A percentile compares a stretch with the other conserved stretches of the same genome.
Conservation (phyloP, 345 rosid species). For the Clausena lansium region DNA sequence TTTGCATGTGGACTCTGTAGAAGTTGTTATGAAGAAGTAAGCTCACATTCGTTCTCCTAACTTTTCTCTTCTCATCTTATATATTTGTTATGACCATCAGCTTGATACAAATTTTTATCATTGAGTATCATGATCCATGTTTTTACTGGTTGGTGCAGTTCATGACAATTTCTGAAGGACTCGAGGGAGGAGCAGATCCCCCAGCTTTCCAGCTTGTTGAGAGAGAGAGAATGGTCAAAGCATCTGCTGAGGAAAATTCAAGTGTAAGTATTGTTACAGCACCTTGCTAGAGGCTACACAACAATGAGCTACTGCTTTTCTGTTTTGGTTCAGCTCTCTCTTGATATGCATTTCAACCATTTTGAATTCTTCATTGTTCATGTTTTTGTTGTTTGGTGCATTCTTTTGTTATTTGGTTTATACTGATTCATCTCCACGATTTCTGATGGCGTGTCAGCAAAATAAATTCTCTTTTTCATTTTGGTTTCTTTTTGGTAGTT, state of each 20-base stretch:
- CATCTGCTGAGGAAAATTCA: constrained; percentile 37
- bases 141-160: constrained; percentile 42
- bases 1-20: constrained; percentile 69
- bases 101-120: not conserved
- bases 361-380: not conserved
- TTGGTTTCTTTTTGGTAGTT: constrained; percentile 19
- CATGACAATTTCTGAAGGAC: constrained; percentile 63
- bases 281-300: constrained; percentile 6
- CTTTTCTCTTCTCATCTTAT: not conserved
- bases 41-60: constrained; percentile 18
- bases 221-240: constrained; percentile 55
- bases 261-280: constrained; percentile 32
- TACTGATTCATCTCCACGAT: not conserved
- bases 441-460: not conserved
- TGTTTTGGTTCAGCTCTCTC: constrained; percentile 9
- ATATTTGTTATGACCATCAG: constrained; percentile 1
- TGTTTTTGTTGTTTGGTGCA: not conserved
- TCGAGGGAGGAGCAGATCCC: constrained; percentile 86
- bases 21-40: constrained; percentile 64
- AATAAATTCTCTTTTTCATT: not conserved
- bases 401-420: not conserved
- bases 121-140: constrained; percentile 13
- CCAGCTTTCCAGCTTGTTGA: constrained; percentile 89
- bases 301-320: constrained; percentile 7
- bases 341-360: not conserved